Percentiles rank a stretch among this genome's conserved stretches.
Conservation (phyloP, 1,284 basidiomycete genomes). For the Cutaneotrichosporon sp. region DNA sequence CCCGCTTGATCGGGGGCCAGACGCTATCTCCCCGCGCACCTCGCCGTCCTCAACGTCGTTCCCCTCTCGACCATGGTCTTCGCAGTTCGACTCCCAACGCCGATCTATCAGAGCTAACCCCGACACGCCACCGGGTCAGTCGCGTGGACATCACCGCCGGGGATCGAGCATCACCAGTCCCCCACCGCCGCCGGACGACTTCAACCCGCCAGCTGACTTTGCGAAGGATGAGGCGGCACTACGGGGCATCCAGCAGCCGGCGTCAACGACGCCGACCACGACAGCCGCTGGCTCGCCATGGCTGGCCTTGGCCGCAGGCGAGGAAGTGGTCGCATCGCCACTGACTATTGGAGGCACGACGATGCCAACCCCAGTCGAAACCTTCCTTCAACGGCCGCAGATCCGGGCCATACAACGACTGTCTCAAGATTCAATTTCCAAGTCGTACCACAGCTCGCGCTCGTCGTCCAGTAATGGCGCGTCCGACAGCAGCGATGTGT, state of each 20-base stretch:
- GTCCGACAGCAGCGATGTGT: constrained; percentile 7
- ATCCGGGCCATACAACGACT: constrained; percentile 29
- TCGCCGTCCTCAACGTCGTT: neutral
- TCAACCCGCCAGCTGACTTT: constrained; percentile 38
- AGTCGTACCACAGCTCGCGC: constrained; percentile 10
- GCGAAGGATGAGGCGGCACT: constrained; percentile 14
- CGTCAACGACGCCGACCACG: constrained; percentile 2
- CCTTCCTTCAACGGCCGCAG: constrained; percentile 18
- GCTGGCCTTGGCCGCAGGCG: neutral
- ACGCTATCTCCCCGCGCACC: too few species aligned
- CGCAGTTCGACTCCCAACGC: neutral
- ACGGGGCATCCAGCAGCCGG: constrained; percentile 19
- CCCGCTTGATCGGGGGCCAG: neutral
- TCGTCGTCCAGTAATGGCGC: constrained; percentile 11
- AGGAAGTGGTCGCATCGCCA: neutral
- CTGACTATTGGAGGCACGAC: neutral
- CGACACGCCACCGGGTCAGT: neutral
- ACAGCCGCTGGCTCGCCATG: neutral
- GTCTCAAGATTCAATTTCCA: constrained; percentile 28
- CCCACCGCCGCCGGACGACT: constrained; percentile 33
- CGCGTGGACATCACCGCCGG: neutral
- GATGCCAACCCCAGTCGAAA: neutral
- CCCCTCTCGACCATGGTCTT: neutral
- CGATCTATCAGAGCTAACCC: neutral
- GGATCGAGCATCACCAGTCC: constrained; percentile 13